phyloP scores from a whole-genome alignment of 2,329 filamentous ascomycete genomes.

The Pseudocercospora eumusae region DNA sequence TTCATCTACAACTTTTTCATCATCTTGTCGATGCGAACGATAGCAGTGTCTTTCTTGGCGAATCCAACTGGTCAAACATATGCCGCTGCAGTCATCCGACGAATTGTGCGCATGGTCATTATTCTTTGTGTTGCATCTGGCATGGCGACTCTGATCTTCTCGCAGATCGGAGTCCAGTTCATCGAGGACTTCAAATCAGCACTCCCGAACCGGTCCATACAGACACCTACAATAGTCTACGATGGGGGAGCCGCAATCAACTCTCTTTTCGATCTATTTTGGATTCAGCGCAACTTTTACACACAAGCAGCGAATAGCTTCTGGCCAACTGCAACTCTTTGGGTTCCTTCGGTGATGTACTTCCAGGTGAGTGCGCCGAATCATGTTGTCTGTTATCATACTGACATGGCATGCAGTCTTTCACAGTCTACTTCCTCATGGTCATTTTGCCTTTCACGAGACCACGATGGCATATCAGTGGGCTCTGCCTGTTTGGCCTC shows the following conservation, averaged over 20 bases:
- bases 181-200: constrained; percentile 43
- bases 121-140: constrained; percentile 46
- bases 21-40: constrained; percentile 49
- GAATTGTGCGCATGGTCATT: constrained; percentile 47
- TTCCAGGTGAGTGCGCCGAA: constrained; percentile 36
- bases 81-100: constrained; percentile 47
- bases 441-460: constrained; percentile 50
- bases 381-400: neutral
- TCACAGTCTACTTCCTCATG: constrained; percentile 53
- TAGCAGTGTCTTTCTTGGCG: constrained; percentile 47
- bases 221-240: constrained; percentile 37
- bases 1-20: constrained; percentile 52
- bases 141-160: constrained; percentile 44
- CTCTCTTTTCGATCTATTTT: constrained; percentile 52
- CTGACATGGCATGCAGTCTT: constrained; percentile 35
- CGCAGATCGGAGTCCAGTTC: constrained; percentile 37
- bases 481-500: constrained; percentile 32
- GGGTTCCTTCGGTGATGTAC: constrained; percentile 50
- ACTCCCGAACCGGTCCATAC: constrained; percentile 44
- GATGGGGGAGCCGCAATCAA: constrained; percentile 50
- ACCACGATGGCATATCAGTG: constrained; percentile 45
- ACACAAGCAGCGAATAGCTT: constrained; percentile 46
- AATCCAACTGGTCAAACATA: constrained; percentile 41
- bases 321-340: constrained; percentile 51
- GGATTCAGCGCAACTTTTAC: constrained; percentile 44